phyloP scores from a whole-genome alignment of 768 basidiomycete species.

The Pholiota conissans region DNA sequence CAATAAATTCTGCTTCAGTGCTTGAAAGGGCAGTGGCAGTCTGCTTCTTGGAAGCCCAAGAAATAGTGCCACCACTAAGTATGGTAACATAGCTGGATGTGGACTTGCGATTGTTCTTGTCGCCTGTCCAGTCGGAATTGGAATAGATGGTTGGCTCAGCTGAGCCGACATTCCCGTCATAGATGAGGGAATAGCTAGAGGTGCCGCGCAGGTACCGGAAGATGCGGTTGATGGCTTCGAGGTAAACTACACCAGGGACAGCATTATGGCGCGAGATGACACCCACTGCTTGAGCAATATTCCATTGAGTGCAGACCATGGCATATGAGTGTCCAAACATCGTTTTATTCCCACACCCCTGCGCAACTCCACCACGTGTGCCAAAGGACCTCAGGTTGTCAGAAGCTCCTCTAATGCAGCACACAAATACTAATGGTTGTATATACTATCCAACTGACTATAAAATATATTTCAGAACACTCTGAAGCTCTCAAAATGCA shows the following conservation, averaged over 20 bases:
- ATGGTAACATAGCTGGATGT: not conserved
- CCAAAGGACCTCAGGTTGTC: too few species aligned
- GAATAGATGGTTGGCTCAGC: not conserved
- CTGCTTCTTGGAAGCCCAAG: slow-evolving; percentile 1
- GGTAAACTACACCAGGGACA: not conserved
- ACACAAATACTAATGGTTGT: too few species aligned
- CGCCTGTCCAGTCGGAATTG: not conserved
- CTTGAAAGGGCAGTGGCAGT: not conserved
- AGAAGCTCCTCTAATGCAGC: too few species aligned
- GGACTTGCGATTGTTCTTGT: not conserved
- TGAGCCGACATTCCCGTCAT: not conserved
- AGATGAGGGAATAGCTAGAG: not conserved
- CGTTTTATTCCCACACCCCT: too few species aligned
- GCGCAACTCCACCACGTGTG: too few species aligned
- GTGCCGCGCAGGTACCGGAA: not conserved
- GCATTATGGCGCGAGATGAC: not conserved
- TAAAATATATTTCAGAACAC: too few species aligned
- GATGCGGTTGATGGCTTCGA: not conserved
- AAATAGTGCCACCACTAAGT: not conserved
- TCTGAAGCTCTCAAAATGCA: too few species aligned
- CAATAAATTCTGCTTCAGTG: slow-evolving; percentile 1
- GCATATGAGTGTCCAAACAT: too few species aligned
- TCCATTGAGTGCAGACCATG: not conserved
- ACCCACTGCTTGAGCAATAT: not conserved
- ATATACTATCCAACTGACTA: too few species aligned